These are phyloP conservation scores for Fraxinus dipetala DNA, from an alignment of 305 asterid species.

Conservation along the genomic window DNA sequence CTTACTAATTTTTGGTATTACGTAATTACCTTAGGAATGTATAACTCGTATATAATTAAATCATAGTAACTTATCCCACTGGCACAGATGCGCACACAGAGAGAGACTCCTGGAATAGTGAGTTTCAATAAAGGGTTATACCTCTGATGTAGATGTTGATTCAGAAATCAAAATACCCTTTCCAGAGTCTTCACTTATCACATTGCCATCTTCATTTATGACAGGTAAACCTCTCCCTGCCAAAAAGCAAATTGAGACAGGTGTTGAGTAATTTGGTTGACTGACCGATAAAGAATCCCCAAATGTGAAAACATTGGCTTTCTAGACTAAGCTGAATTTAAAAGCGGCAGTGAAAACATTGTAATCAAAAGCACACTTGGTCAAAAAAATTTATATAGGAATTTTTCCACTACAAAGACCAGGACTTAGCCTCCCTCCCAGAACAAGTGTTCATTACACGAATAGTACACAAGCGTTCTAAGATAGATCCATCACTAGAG, in stretches of 20 bases:
- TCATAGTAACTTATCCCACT: not conserved
- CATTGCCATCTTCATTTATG: conserved; percentile 80
- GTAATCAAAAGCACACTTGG: not conserved
- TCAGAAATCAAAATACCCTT: conserved; percentile 53
- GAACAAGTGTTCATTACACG: not conserved
- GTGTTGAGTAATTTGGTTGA: conserved; percentile 4
- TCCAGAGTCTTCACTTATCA: conserved; percentile 59
- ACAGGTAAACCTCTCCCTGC: conserved; percentile 84
- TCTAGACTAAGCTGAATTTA: not conserved
- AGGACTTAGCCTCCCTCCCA: not conserved
- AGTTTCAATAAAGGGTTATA: conserved; percentile 21
- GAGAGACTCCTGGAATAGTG: not conserved
- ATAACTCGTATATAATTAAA: not conserved
- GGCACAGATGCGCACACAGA: not conserved
- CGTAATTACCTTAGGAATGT: not conserved
- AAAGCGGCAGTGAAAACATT: not conserved
- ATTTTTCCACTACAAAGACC: not conserved
- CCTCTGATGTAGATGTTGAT: conserved; percentile 74
- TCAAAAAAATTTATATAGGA: not conserved
- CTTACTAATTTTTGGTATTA: not conserved
- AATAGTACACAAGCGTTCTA: not conserved
- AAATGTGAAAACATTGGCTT: not conserved
- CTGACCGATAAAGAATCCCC: not conserved
- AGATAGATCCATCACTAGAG: not conserved
- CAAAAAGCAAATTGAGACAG: conserved; percentile 19